phyloP scores from a whole-genome alignment of 2,329 filamentous ascomycete species.

The Venturia oleaginea region DNA sequence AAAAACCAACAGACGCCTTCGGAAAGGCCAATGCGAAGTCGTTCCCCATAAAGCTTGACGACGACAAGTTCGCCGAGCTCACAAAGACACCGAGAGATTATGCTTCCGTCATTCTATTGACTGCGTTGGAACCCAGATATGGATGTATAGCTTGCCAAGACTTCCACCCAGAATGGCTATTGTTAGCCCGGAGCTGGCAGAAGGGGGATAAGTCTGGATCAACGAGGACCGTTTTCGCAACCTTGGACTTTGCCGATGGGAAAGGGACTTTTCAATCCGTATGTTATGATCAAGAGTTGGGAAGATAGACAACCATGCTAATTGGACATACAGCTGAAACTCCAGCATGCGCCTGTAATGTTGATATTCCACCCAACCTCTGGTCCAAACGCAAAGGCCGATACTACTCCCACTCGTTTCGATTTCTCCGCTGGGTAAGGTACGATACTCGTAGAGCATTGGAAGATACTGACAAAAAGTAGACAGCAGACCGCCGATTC shows the following conservation, averaged over 20 bases:
- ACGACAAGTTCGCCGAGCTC: constrained; percentile 64
- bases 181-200: constrained; percentile 77
- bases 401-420: constrained; percentile 63
- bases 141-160: constrained; percentile 80
- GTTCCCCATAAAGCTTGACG: constrained; percentile 69
- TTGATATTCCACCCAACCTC: constrained; percentile 77
- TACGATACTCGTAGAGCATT: no score
- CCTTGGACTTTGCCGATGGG: constrained; percentile 80
- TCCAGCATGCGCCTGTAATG: constrained; percentile 89
- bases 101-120: constrained; percentile 71
- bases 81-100: constrained; percentile 76
- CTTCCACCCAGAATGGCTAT: constrained; percentile 90
- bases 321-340: constrained; percentile 56
- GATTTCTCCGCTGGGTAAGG: constrained; percentile 76
- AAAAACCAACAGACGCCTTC: constrained; percentile 61
- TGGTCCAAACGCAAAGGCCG: constrained; percentile 66
- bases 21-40: constrained; percentile 60
- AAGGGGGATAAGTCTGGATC: constrained; percentile 71
- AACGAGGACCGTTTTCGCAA: constrained; percentile 67
- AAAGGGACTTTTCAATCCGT: constrained; percentile 81
- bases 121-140: constrained; percentile 73
- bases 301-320: constrained; percentile 15
- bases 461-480: constrained; percentile 11
- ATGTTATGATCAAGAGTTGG: constrained; percentile 24
- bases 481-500: constrained; percentile 69